A percentile compares a stretch with the other conserved stretches of the same genome.
phyloP scores from a whole-genome alignment of 1,139 yeast species.

The Nadsonia commutata region DNA sequence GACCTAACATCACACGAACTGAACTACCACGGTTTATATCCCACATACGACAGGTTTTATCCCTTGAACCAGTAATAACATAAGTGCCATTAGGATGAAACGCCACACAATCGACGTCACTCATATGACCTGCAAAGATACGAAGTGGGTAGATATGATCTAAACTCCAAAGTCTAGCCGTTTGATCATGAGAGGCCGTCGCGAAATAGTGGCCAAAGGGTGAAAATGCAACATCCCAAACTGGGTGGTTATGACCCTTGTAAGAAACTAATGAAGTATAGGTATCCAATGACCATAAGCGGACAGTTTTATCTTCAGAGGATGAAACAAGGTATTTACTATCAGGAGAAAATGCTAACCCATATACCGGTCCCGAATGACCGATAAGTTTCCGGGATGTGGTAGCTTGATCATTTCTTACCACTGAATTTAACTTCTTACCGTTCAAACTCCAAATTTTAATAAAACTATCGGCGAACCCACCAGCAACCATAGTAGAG shows the following conservation, averaged over 20 bases:
- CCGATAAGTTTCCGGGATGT: slow-evolving; percentile 58
- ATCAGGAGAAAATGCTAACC: slow-evolving; percentile 83
- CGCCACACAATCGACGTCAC: slow-evolving; percentile 88
- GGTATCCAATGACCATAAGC: slow-evolving; percentile 91
- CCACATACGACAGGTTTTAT: slow-evolving; percentile 97
- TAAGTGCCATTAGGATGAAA: slow-evolving; percentile 96
- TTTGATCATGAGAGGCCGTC: slow-evolving; percentile 93
- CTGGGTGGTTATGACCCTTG: slow-evolving; percentile 91
- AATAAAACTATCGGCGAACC: slow-evolving; percentile 82
- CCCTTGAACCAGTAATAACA: slow-evolving; percentile 88
- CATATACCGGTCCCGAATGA: slow-evolving; percentile 90
- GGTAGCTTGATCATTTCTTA: slow-evolving; percentile 39
- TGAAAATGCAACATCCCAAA: slow-evolving; percentile 93
- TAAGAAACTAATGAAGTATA: slow-evolving; percentile 82
- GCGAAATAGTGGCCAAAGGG: slow-evolving; percentile 97
- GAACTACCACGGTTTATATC: slow-evolving; percentile 80
- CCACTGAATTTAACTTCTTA: slow-evolving; percentile 53
- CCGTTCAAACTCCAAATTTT: slow-evolving; percentile 92
- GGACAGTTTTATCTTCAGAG: slow-evolving; percentile 82
- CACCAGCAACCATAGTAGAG: slow-evolving; percentile 78
- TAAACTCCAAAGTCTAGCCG: slow-evolving; percentile 95
- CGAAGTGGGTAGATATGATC: slow-evolving; percentile 94
- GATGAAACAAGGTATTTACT: slow-evolving; percentile 65
- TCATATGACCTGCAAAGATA: slow-evolving; percentile 92
- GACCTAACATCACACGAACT: slow-evolving; percentile 90